Evolutionary conservation across 2,329 filamentous ascomycete genomes (phyloP), one percentile per base, ranked within the genome.

Genomic region (Trematosphaeria pertusa): DNA sequence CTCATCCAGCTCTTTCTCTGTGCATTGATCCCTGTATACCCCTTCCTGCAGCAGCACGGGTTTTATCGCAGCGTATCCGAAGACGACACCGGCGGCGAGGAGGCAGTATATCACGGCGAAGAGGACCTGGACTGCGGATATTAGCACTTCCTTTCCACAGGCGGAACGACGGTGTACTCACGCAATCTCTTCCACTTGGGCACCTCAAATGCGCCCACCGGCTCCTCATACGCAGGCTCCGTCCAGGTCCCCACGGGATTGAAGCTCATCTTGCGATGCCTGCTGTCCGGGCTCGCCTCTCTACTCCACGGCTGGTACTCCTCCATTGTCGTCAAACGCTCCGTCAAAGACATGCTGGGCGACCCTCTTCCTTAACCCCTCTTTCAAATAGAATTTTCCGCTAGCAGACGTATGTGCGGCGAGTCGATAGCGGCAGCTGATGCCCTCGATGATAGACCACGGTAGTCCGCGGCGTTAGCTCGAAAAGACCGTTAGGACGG

Each of bases 91-190:
- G 4, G 91, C 87, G 5, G 88, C 85, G 50, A 95, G 79, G 26
- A 92, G 81, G 70, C 88, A 93, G 67, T 88, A 89, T 9, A 89
- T 59, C 1, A 89, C 84, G 5, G 86, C 87, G 36, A 83, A 75
- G 31, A 74, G 72, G n/a, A 92, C 83, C 73, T 93, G 89, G 12
- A 81, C 86, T 90, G 59, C 46, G 24, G 9, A 30, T 5, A 30
- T 69, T 46, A 69, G 60, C 49, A 42, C 12, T 19, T n/a, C n/a
- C n/a, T n/a, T n/a, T n/a, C n/a, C n/a, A n/a, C n/a, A n/a, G n/a
- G n/a, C n/a, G n/a, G n/a, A 4, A 15, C 35, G 19, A 19, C 20
- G 24, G 31, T 33, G 34, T 30, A 69, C 78, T 65, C 68, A 82
- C 80, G 57, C 49, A 83, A 75, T 53, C 82, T 72, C 62, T 77